Base-by-base conservation (phyloP, 345 rosid genomes). In the Eucalyptus pauciflora region DNA sequence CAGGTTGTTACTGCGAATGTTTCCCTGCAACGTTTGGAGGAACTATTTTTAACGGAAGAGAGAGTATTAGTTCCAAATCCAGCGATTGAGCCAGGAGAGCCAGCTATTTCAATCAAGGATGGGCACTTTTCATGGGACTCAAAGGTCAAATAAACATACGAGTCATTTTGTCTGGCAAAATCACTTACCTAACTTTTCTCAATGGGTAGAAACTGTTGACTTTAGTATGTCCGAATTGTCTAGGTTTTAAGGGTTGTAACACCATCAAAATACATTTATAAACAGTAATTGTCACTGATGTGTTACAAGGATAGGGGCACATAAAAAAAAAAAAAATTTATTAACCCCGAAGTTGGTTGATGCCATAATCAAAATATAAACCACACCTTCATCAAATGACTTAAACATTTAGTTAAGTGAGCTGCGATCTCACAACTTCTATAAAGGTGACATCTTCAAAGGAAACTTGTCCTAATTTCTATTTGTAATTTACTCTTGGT, bases 1-100 rank as follows among this genome's bases (percentile, higher is more conserved):
- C 93, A 97, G 99, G 99, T 94, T 89, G 99, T 95, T 51, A 96
- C 92, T 90, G 99, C 99, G 87, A 95, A 97, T 91, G 95, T 97
- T 87, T 98, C 99, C 48, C 91, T 96, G 83, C 97, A 97, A 92
- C 99, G 99, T 58, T 88, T 98, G 90, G 96, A 98, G 90, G 98
- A 97, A 91, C 94, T 97, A 50, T 91, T 97, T 91, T 87, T 97
- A 92, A 92, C 97, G 4, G 99, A 97, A 88, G 99, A 96, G 93
- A 94, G 98, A 92, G 88, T 92, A 92, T 92, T 97, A 86, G 90
- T 89, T 81, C 95, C 93, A 86, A 98, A 98, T 88, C 97, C 98
- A 88, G 97, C 98, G 67, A 95, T 95, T 92, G 94, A 94, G 89
- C 95, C 93, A 37, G 96, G 92, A 83, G 92, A 93, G 92, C 97